phyloP scores from a whole-genome alignment of 2,329 filamentous ascomycete genomes.

The Fulvia fulva region DNA sequence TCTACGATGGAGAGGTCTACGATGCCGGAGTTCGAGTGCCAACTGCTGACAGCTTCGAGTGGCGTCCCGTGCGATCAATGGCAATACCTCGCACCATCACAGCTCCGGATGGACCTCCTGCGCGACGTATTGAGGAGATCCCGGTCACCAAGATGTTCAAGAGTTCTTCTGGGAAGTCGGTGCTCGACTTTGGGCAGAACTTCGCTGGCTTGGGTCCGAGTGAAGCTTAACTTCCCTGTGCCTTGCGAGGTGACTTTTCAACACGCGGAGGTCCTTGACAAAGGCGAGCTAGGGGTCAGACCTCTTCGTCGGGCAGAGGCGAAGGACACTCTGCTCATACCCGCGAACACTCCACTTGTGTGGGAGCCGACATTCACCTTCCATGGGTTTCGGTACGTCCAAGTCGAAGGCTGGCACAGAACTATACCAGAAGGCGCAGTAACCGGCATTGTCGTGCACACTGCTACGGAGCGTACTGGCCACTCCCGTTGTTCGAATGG shows the following conservation, averaged over 20 bases:
- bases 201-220: too few relatives aligned
- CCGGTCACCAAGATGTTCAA: too few relatives aligned
- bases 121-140: too few relatives aligned
- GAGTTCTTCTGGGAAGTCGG: too few relatives aligned
- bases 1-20: too few relatives aligned
- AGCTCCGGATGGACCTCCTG: too few relatives aligned
- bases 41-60: too few relatives aligned
- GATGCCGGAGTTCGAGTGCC: too few relatives aligned
- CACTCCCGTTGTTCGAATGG: conserved; percentile 51
- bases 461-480: conserved; percentile 50
- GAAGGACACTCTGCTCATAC: conserved; percentile 40
- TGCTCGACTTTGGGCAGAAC: conserved; percentile 60
- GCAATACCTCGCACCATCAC: too few relatives aligned
- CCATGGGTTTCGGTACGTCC: conserved; percentile 52
- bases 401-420: conserved; percentile 45
- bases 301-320: conserved; percentile 46
- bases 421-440: conserved; percentile 25
- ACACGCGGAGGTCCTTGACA: conserved; percentile 55
- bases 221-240: conserved; percentile 40
- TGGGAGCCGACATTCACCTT: conserved; percentile 53
- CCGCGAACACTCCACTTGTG: conserved; percentile 27
- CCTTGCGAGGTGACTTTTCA: conserved; percentile 43
- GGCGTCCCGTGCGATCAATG: too few relatives aligned
- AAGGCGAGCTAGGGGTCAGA: conserved; percentile 40
- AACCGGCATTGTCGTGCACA: conserved; percentile 46